phyloP scores from a whole-genome alignment of 2,329 filamentous ascomycete genomes.

The Cladophialophora bantiana region DNA sequence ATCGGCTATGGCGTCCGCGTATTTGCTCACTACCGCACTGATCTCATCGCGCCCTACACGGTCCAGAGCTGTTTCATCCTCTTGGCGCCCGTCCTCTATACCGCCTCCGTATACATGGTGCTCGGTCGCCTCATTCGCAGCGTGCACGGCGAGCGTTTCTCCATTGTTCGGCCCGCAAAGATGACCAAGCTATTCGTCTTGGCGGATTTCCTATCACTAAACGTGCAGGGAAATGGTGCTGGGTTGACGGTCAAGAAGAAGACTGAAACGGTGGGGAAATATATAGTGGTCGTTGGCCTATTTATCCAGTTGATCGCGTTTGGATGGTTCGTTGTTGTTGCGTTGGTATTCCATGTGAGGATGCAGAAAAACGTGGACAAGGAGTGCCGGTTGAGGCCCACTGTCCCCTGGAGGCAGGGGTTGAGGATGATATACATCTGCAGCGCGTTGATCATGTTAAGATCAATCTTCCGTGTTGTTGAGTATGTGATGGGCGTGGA shows the following conservation, averaged over 20 bases:
- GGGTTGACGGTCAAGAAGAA: slow-evolving; percentile 43
- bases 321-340: slow-evolving; percentile 40
- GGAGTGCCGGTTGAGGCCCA: slow-evolving; percentile 36
- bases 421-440: slow-evolving; percentile 45
- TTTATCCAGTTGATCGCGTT: slow-evolving; percentile 43
- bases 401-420: slow-evolving; percentile 46
- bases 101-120: slow-evolving; percentile 57
- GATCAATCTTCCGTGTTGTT: slow-evolving; percentile 47
- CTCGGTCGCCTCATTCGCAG: slow-evolving; percentile 54
- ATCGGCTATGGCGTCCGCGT: slow-evolving; percentile 47
- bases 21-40: slow-evolving; percentile 29
- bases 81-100: slow-evolving; percentile 54
- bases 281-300: slow-evolving; percentile 41
- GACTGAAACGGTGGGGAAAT: slow-evolving; percentile 22
- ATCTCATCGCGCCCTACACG: slow-evolving; percentile 37
- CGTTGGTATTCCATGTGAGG: slow-evolving; percentile 40
- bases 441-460: slow-evolving; percentile 42
- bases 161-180: slow-evolving; percentile 46
- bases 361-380: slow-evolving; percentile 42
- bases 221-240: slow-evolving; percentile 53
- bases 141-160: slow-evolving; percentile 44
- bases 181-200: slow-evolving; percentile 51
- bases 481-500: slow-evolving; percentile 56
- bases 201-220: slow-evolving; percentile 53
- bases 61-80: slow-evolving; percentile 53